These are phyloP conservation scores for Pythium rishiriense DNA, from an alignment of 352 stramenopile genomes.

Conservation along the genomic window DNA sequence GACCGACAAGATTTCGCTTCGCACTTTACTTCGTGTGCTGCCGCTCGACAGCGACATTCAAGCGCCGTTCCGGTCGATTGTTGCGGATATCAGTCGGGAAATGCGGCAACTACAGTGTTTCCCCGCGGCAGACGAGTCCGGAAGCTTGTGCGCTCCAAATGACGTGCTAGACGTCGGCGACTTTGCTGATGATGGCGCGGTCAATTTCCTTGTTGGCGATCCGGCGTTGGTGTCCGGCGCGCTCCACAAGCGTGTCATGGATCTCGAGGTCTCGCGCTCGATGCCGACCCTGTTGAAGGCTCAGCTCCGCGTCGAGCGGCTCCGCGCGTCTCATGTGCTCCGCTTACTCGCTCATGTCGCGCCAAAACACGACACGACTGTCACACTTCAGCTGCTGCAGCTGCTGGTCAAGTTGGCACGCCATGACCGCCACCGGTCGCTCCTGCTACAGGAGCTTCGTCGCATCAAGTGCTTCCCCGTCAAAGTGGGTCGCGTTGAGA, in stretches of 20 bases:
- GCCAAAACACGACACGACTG: conserved; percentile 36
- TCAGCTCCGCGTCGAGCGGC: conserved; percentile 62
- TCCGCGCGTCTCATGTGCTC: conserved; percentile 64
- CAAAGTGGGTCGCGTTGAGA: conserved; percentile 21
- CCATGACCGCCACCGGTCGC: conserved; percentile 42
- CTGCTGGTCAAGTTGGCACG: conserved; percentile 62
- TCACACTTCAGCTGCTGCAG: conserved; percentile 44
- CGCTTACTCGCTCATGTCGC: conserved; percentile 42
- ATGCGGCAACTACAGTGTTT: conserved; percentile 58
- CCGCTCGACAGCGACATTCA: conserved; percentile 75
- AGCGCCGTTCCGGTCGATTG: conserved; percentile 60
- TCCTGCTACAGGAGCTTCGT: conserved; percentile 64
- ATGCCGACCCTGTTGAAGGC: conserved; percentile 53
- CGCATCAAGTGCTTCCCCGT: conserved; percentile 77
- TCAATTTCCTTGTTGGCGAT: conserved; percentile 11
- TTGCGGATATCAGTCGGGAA: conserved; percentile 59
- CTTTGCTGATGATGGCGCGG: conserved; percentile 19
- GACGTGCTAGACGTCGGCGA: conserved; percentile 55
- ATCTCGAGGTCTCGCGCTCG: conserved; percentile 36
- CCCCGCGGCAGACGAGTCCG: conserved; percentile 13
- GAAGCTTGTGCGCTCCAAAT: background rate
- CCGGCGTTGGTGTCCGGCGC: conserved; percentile 21
- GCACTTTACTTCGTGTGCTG: conserved; percentile 35
- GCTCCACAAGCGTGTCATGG: conserved; percentile 57
- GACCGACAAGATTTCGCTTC: conserved; percentile 10